Base-by-base conservation (phyloP, 1,139 yeast genomes). In the Debaryomyces robertsiae region DNA sequence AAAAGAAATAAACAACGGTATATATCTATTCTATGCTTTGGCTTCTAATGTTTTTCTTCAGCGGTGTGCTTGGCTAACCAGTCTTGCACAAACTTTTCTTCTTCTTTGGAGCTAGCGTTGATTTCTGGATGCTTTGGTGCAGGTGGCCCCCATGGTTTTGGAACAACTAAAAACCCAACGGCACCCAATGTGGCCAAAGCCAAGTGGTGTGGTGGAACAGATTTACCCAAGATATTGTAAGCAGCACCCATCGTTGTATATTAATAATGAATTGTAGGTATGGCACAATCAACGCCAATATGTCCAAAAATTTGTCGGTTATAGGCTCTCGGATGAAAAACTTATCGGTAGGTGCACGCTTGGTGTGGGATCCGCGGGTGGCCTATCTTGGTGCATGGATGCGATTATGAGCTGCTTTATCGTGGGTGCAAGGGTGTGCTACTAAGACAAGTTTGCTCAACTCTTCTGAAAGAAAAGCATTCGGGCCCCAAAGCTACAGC, bases 21-120 rank as follows among this genome's bases (percentile, higher is more conserved):
- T 23, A 15, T 25, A 27, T 33, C 24, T 33, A n/a, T 33, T 33
- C 36, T 33, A 33, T 15, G 29, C 10, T n/a, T 29, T 11, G 15
- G 13, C 11, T 27, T 37, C 46, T 65, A 67, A 53, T 69, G 75
- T 54, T 66, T 66, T 51, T 63, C 59, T 43, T 58, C 64, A 25
- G 45, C 46, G 22, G 53, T 41, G 52, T 68, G 62, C 55, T 69
- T 69, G 44, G 71, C 63, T 51, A 69, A 68, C 59, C 62, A 69
- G 43, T 67, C 73, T 55, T 65, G 61, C 45, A 69, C 67, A 72
- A 84, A 91, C 67, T 84, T 83, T 66, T 87, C 96, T 73, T 91
- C 98, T 56, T 89, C 97, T 54, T 90, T 81, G 44, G 90, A 79
- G 44, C 81, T 66, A 49, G 96, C 95, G 52, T 80, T 78, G 65